Conservation (phyloP, 202 grass and related monocot genomes). For the Zizania palustris region DNA sequence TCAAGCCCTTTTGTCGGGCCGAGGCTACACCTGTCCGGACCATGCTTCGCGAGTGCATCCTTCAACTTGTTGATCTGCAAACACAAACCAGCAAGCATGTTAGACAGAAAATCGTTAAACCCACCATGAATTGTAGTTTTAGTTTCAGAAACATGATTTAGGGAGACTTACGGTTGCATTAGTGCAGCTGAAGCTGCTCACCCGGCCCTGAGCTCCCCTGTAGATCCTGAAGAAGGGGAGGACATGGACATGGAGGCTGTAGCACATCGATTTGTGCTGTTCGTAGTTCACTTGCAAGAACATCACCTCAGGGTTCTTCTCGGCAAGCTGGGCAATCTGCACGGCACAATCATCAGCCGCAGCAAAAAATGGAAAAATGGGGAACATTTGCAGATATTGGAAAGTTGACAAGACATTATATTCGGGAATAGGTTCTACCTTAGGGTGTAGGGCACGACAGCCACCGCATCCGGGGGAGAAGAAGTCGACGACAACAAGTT, state of each 20-base stretch:
- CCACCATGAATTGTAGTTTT: not conserved
- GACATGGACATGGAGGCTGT: conserved; percentile 77
- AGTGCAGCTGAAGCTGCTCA: conserved; percentile 92
- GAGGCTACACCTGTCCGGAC: conserved; percentile 56
- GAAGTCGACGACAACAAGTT: conserved; percentile 84
- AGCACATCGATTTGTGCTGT: conserved; percentile 81
- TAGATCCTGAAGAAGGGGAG: conserved; percentile 88
- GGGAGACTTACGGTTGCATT: conserved; percentile 64
- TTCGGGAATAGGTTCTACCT: conserved; percentile 36
- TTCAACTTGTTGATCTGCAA: conserved; percentile 82
- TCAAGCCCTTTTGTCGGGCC: conserved; percentile 64
- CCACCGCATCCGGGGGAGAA: conserved; percentile 88
- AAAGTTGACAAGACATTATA: not conserved
- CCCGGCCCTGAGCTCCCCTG: conserved; percentile 63
- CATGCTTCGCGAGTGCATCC: conserved; percentile 73
- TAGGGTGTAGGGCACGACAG: conserved; percentile 72
- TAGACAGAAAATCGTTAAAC: not conserved
- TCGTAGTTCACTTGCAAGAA: conserved; percentile 83
- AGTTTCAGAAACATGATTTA: not conserved
- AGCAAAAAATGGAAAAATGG: not conserved
- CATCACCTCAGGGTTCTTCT: conserved; percentile 56
- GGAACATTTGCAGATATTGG: not conserved
- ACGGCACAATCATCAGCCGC: not conserved
- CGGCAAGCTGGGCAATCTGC: conserved; percentile 76
- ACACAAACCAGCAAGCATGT: not conserved